Evolutionary conservation across 495 filamentous ascomycete genomes (phyloP), one percentile per base, ranked within the genome.

Genomic region (Penicillium longicatenatum): DNA sequence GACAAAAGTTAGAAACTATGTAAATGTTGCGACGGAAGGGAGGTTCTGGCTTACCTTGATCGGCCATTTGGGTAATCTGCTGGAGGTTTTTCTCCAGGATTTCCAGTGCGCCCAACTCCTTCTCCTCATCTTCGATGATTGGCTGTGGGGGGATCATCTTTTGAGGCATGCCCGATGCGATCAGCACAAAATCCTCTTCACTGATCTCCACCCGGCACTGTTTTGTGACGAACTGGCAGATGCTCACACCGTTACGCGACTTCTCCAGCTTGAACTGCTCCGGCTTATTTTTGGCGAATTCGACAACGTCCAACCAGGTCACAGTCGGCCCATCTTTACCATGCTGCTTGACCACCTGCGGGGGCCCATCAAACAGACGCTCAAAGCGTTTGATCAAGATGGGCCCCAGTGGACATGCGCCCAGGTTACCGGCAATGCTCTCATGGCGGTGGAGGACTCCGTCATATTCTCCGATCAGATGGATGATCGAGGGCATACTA

Each of bases 381-480:
- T 95, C 90, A 70, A 95, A 91, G 33, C 89, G 87, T 72, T 92
- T 90, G 53, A 94, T 84, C 51, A 95, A 75, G 39, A 92, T 90
- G 33, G 90, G 89, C 7, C 88, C 90, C 11, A 92, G 80, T 14
- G 92, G 89, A 53, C 90, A 88, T 43, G 90, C 91, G 64, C 91
- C 91, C 17, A 96, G 79, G 65, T 92, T 94, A 50, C 86, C 85
- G 43, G 91, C 91, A 53, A 96, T 84, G 63, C 88, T 91, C 72
- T 96, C 91, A 67, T 93, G 88, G 33, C 91, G 84, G 57, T 90
- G 87, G 20, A 96, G 77, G 19, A 95, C 89, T 44, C 87, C 90
- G 59, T 90, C 89, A 68, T 94, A 96, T 63, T 92, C 85, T 63
- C 81, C 80, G 61, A 96, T 84, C 55, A 92, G 78, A 35, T 80